Base-by-base conservation (phyloP, 176 grass and related monocot species). In the Microstegium vimineum region DNA sequence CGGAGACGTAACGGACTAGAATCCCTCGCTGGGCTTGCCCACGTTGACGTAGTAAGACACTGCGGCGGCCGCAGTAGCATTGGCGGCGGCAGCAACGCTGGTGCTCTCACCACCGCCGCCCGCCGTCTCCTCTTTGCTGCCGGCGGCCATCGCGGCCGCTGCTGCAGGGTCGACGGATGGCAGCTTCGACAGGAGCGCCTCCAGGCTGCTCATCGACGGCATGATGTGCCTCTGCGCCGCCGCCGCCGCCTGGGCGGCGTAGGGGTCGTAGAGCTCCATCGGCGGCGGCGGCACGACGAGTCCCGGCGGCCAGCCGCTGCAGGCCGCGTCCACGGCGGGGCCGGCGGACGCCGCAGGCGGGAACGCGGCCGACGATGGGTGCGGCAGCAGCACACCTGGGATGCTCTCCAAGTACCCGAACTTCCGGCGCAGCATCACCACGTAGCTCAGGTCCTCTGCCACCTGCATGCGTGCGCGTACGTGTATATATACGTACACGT, bases 321-420 rank as follows among this genome's bases (percentile, higher is more conserved):
- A 32, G 61, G 68, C 47, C 57, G 71, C 81, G 67, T 40, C 80
- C 22, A 54, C 35, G 75, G 76, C 30, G 40, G 67, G 28, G 47
- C 64, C 45, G n/a, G n/a, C n/a, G n/a, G n/a, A n/a, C n/a, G 57
- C n/a, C 13, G 77, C n/a, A n/a, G n/a, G 75, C 42, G 92, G 88
- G 85, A 95, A 98, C 33, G 87, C 71, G 45, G 74, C n/a, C 13
- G 93, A 86, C 31, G 93, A 99, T 15, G 97, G 97, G 85, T 99
- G 97, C 32, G 93, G 97, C 52, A 96, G 84, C 61, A 99, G 89
- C 75, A 96, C 93, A 2, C 93, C 93, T 28, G 93, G 96, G 79
- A 99, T 99, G 93, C 91, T 99, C 79, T 95, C 93, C 25, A 99
- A 89, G 89, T 95, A 99, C 66, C 86, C 76, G 85, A 99, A 99